These are phyloP conservation scores for Pinus taeda DNA, from an alignment of 75 land plant genomes.

Conservation along the genomic window DNA sequence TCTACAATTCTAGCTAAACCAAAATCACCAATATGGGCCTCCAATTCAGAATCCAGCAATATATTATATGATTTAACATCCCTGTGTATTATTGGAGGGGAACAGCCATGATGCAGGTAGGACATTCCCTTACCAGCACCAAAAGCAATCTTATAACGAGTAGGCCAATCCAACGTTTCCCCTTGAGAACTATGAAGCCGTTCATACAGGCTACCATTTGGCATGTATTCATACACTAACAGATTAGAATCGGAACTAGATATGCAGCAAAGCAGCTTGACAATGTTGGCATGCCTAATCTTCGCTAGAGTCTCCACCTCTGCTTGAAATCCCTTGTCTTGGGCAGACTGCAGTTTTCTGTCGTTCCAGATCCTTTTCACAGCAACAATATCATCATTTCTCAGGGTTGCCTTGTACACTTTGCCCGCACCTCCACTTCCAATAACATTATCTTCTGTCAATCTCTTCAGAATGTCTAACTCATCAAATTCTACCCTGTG, in stretches of 20 bases:
- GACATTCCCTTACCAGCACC: conserved; percentile 59
- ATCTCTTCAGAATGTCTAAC: conserved; percentile 27
- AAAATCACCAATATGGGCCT: conserved; percentile 61
- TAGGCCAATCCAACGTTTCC: conserved; percentile 54
- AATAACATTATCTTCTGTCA: conserved; percentile 60
- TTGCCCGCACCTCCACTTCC: conserved; percentile 76
- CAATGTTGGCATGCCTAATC: conserved; percentile 74
- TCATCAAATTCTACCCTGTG: conserved; percentile 67
- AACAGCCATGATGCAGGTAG: conserved; percentile 74
- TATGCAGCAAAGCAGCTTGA: conserved; percentile 76
- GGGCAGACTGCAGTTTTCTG: neutral
- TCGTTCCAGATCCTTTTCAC: conserved; percentile 36
- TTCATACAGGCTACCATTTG: conserved; percentile 58
- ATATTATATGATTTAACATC: conserved; percentile 80
- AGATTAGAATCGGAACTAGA: conserved; percentile 48
- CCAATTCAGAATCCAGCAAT: conserved; percentile 44
- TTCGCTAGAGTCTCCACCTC: conserved; percentile 56
- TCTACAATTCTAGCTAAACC: conserved; percentile 45
- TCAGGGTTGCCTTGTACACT: conserved; percentile 42
- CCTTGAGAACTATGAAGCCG: conserved; percentile 44
- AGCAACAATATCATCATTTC: conserved; percentile 28
- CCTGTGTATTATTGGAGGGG: conserved; percentile 58
- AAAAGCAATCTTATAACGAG: conserved; percentile 44
- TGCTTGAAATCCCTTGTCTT: conserved; percentile 44
- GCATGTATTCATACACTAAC: conserved; percentile 31